Base-by-base conservation (phyloP, 257 asterid species). In the Cruciata laevipes region DNA sequence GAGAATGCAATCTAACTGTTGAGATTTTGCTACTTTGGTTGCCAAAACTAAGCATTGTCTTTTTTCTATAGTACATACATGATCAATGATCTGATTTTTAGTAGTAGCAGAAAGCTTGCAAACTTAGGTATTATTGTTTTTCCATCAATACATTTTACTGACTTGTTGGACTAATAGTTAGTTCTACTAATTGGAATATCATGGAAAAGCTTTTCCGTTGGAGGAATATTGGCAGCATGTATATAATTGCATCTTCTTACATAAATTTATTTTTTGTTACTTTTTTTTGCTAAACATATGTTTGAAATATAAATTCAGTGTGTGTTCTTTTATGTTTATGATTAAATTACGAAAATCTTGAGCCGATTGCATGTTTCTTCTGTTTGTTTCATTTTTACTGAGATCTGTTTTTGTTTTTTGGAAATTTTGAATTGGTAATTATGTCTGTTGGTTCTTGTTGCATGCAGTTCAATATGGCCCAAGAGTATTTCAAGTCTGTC, bases 391-490 rank as follows among this genome's bases (percentile, higher is more conserved):
- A 20, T 18, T 24, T 24, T n/a, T 32, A 20, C 12, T 53, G 57
- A 13, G n/a, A 21, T n/a, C 27, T n/a, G n/a, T n/a, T n/a, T 56
- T 56, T 56, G 13, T 56, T 56, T 56, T 56, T 20, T 60, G 14
- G 30, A 44, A 65, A 74, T 31, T 33, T 37, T 47, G 25, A 38
- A 68, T 53, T 53, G 68, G 14, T 12, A 53, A 71, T 59, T 25
- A 1, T 35, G 23, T 62, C 17, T 56, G 10, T 65, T 49, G 73
- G 53, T 40, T 52, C 5, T 8, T 59, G 30, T 75, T 12, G 18
- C 35, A 25, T 85, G 84, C 94, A 93, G 99, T 93, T 93, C 83
- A 81, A 79, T 67, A 90, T 93, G 95, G 95, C 96, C 24, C 97
- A 85, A 71, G 96, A 88, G 71, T 93, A 84, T 74, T 86, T 93